Conservation (phyloP, 768 basidiomycete genomes). For the Tricholoma flavovirens region DNA sequence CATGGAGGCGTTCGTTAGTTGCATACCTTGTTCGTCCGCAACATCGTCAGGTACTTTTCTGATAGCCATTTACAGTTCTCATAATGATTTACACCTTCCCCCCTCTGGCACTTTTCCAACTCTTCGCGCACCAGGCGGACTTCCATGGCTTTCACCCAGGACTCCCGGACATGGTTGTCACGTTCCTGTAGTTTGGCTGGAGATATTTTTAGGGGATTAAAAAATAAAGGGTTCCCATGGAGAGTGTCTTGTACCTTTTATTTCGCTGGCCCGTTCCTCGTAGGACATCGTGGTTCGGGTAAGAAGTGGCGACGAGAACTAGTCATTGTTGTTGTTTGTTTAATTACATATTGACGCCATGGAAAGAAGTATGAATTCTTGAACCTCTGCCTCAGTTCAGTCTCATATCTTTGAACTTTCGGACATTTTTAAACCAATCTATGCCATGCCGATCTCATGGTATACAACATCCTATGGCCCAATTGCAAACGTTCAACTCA, state of each 20-base stretch:
- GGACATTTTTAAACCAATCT: too few relatives aligned
- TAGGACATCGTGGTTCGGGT: slow-evolving; percentile 31
- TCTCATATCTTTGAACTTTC: too few relatives aligned
- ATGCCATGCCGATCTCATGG: too few relatives aligned
- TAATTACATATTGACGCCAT: slow-evolving; percentile 5
- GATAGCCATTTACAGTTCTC: slow-evolving; percentile 85
- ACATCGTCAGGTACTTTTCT: slow-evolving; percentile 75
- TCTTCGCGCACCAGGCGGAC: slow-evolving; percentile 82
- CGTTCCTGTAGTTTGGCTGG: slow-evolving; percentile 62
- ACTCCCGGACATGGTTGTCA: slow-evolving; percentile 78
- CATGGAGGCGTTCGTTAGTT: too few relatives aligned
- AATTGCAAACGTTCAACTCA: too few relatives aligned
- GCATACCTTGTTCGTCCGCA: slow-evolving; percentile 76
- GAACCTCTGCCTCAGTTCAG: too few relatives aligned
- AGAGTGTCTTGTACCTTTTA: slow-evolving; percentile 38
- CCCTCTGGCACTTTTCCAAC: slow-evolving; percentile 81
- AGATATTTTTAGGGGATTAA: neutral
- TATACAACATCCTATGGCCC: too few relatives aligned
- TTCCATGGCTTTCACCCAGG: slow-evolving; percentile 95
- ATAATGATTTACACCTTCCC: slow-evolving; percentile 89
- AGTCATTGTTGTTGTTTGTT: slow-evolving; percentile 16
- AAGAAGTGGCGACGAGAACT: neutral
- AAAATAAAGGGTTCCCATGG: neutral
- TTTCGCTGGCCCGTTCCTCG: slow-evolving; percentile 39
- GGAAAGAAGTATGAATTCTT: too few relatives aligned